phyloP scores from a whole-genome alignment of 2,329 filamentous ascomycete species.

The Xenoacremonium recifei region DNA sequence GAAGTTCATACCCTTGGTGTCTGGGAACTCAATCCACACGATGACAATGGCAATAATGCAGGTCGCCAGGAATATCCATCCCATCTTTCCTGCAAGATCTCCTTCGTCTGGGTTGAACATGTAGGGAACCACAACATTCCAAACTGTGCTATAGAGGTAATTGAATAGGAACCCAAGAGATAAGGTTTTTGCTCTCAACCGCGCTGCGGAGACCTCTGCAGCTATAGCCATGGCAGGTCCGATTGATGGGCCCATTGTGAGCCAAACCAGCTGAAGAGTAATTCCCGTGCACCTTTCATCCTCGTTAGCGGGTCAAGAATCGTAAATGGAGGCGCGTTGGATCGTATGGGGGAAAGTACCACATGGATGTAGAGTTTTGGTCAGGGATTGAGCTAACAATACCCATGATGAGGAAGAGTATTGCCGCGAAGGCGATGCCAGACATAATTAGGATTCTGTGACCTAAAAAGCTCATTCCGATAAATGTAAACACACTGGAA shows the following conservation, averaged over 20 bases:
- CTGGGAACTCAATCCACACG: conserved; percentile 10
- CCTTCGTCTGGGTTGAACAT: conserved; percentile 6
- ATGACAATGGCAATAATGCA: neutral
- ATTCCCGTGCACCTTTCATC: conserved; percentile 2
- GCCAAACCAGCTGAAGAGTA: conserved; percentile 1
- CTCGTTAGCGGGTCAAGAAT: too few species aligned
- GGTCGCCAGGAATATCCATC: conserved; percentile 2
- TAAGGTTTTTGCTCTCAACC: conserved; percentile 3
- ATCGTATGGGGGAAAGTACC: too few species aligned
- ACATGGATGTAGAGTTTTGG: too few species aligned
- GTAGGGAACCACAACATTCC: conserved; percentile 6
- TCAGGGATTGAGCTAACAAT: too few species aligned
- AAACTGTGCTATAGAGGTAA: neutral
- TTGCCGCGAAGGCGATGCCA: too few species aligned
- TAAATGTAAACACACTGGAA: too few species aligned
- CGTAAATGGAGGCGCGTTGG: too few species aligned
- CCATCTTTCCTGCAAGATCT: conserved; percentile 4
- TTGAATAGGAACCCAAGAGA: conserved; percentile 4
- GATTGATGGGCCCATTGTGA: neutral
- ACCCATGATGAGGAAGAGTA: too few species aligned
- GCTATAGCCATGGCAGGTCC: conserved; percentile 2
- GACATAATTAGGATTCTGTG: too few species aligned
- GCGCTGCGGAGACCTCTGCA: conserved; percentile 1
- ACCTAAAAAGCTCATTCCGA: too few species aligned
- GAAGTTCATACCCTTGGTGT: conserved; percentile 11